A percentile compares a stretch with the other conserved stretches of the same genome.
phyloP scores from a whole-genome alignment of 2,329 filamentous ascomycete genomes.

The Spiromastix sp. region DNA sequence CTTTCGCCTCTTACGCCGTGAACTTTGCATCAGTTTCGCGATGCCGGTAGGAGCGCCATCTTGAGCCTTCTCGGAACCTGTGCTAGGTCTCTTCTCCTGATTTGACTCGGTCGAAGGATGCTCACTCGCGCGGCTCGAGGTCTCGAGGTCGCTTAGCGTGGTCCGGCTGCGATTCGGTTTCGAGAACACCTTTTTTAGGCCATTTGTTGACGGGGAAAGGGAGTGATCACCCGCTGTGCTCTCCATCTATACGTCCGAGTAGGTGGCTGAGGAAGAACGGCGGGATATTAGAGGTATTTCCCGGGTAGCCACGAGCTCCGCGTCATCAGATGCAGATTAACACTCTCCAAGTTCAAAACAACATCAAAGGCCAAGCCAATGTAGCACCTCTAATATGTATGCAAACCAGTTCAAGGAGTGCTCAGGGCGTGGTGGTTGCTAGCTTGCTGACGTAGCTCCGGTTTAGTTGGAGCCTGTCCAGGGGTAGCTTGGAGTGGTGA shows the following conservation, averaged over 20 bases:
- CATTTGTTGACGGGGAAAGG: constrained; percentile 20
- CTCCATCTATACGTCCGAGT: constrained; percentile 30
- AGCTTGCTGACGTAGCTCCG: too few relatives aligned
- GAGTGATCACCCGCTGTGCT: constrained; percentile 19
- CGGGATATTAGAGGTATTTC: too few relatives aligned
- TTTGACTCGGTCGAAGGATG: constrained; percentile 30
- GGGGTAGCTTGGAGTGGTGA: too few relatives aligned
- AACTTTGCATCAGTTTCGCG: constrained; percentile 39
- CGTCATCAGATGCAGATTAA: neutral
- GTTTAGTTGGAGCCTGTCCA: too few relatives aligned
- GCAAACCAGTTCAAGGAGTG: too few relatives aligned
- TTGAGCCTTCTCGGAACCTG: constrained; percentile 26
- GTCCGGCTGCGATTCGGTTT: constrained; percentile 28
- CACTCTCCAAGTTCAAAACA: too few relatives aligned
- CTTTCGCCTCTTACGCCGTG: constrained; percentile 31
- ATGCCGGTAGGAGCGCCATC: constrained; percentile 36
- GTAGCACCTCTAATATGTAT: too few relatives aligned
- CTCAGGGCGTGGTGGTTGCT: too few relatives aligned
- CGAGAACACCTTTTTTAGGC: constrained; percentile 26
- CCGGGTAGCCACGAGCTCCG: too few relatives aligned
- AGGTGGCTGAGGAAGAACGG: too few relatives aligned
- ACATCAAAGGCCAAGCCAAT: too few relatives aligned
- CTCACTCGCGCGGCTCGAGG: constrained; percentile 18
- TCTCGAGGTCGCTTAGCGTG: constrained; percentile 24
- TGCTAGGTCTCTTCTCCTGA: constrained; percentile 28